Base-by-base conservation (phyloP, 2,329 filamentous ascomycete species). In the Diaporthe batatas region DNA sequence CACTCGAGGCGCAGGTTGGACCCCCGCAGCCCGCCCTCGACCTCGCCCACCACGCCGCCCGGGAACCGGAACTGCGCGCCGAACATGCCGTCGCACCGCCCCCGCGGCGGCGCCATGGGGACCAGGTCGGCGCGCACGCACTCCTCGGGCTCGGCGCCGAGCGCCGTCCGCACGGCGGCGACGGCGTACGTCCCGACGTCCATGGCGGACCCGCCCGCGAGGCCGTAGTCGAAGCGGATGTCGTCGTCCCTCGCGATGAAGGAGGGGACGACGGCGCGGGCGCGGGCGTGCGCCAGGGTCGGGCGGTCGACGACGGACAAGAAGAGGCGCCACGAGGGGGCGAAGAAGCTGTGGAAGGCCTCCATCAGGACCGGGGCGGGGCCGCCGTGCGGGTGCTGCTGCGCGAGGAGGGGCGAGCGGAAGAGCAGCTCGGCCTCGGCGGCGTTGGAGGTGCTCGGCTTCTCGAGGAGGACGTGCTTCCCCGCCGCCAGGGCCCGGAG, bases 401-500 rank as follows among this genome's bases (percentile, higher is more conserved):
- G n/a, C n/a, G n/a, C n/a, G 57, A 85, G 76, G 18, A 82, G 73
- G 0, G 82, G 81, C 25, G 80, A 79, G 39, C 76, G 79, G 77
- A 89, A 88, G 21, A 89, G 81, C 0, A 76, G 74, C 23, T 78
- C 76, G 3, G 86, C 87, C 76, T 90, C 86, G 0, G 65, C 72
- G 3, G 80, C 77, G 75, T 87, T 89, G 34, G 82, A 82, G n/a
- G 81, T 82, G 0, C 83, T 82, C 0, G 88, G 87, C 77, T 89
- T 89, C 77, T 90, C 88, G 2, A 89, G 79, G 0, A 90, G 82
- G 25, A 90, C 87, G 75, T 90, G 87, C 75, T 89, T 90, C 5
- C 86, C 85, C 3, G 83, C 84, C 29, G 79, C 76, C 29, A 90
- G 79, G 3, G 86, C 83, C 68, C 84, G 83, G 21, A 86, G 75